Percentiles rank a stretch among this genome's conserved stretches.
Conservation (phyloP, 345 rosid genomes). For the Schrenkiella parvula region DNA sequence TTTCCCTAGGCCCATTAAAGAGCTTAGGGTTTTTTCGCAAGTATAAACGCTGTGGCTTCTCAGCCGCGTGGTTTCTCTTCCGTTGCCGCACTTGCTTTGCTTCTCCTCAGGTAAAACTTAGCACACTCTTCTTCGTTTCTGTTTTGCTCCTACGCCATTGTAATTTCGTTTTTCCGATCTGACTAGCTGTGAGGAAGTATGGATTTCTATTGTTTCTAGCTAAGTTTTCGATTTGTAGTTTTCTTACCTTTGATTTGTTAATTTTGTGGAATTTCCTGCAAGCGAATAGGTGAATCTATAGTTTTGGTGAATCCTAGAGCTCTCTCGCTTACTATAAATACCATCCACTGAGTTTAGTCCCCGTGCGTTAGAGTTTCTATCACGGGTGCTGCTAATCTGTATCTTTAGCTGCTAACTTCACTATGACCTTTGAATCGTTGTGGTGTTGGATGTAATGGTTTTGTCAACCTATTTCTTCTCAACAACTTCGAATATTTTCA, state of each 20-base stretch:
- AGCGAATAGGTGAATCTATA: not conserved
- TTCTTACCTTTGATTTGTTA: not conserved
- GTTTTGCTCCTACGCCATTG: not conserved
- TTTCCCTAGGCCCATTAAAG: not conserved
- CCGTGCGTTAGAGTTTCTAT: not conserved
- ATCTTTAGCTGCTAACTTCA: not conserved
- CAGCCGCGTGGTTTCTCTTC: not conserved
- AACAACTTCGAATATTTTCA: not conserved
- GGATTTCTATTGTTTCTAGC: not conserved
- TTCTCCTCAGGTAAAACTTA: constrained; percentile 19
- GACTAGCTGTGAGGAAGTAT: not conserved
- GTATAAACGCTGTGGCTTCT: constrained; percentile 3
- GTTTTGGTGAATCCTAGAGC: not conserved
- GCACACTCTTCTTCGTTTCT: not conserved
- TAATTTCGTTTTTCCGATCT: not conserved
- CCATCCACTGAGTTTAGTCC: not conserved
- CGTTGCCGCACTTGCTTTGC: constrained; percentile 32
- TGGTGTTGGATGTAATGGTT: not conserved
- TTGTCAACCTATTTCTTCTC: not conserved
- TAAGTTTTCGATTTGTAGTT: not conserved
- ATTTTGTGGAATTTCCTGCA: not conserved
- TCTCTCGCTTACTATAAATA: not conserved
- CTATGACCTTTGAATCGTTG: not conserved
- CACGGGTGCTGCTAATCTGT: not conserved
- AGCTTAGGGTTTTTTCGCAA: not conserved